These are phyloP conservation scores for Podochytrium sp. DNA, from an alignment of 192 early-diverging fungal genomes.

Conservation along the genomic window DNA sequence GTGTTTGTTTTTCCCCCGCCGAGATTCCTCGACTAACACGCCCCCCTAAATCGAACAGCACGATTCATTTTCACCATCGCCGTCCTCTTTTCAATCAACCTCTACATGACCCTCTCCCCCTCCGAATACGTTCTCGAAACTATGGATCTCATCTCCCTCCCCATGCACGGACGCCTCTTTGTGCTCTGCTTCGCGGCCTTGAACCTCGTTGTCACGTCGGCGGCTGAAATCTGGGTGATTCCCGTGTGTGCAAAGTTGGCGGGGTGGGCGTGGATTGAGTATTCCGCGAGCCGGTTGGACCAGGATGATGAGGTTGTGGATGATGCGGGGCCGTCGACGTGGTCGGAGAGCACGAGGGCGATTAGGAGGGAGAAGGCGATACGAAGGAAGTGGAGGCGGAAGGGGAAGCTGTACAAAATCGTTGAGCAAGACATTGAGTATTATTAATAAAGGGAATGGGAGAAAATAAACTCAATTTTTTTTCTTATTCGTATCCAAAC, in stretches of 20 bases:
- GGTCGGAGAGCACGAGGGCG: constrained; percentile 23
- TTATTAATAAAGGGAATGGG: no score
- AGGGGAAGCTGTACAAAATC: constrained; percentile 52
- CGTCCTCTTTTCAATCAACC: constrained; percentile 54
- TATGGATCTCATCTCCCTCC: constrained; percentile 71
- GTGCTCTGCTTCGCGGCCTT: constrained; percentile 63
- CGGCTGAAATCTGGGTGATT: constrained; percentile 44
- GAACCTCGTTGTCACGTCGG: constrained; percentile 57
- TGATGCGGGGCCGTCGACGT: constrained; percentile 1
- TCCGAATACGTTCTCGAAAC: constrained; percentile 48
- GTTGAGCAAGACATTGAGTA: constrained; percentile 42
- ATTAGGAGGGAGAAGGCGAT: constrained; percentile 2
- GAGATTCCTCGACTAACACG: neutral
- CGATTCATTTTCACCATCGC: constrained; percentile 71
- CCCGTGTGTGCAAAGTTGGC: constrained; percentile 25
- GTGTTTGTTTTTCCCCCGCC: no score
- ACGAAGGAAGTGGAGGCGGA: constrained; percentile 36
- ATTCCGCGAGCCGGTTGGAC: neutral
- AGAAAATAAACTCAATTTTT: no score
- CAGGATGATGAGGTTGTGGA: constrained; percentile 4
- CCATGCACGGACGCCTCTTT: constrained; percentile 47
- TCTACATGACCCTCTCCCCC: constrained; percentile 59
- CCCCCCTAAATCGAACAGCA: constrained; percentile 24
- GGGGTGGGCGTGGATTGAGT: constrained; percentile 17
- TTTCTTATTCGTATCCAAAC: no score